Conservation (phyloP, 176 grass and related monocot species). For the Panicum miliaceum region DNA sequence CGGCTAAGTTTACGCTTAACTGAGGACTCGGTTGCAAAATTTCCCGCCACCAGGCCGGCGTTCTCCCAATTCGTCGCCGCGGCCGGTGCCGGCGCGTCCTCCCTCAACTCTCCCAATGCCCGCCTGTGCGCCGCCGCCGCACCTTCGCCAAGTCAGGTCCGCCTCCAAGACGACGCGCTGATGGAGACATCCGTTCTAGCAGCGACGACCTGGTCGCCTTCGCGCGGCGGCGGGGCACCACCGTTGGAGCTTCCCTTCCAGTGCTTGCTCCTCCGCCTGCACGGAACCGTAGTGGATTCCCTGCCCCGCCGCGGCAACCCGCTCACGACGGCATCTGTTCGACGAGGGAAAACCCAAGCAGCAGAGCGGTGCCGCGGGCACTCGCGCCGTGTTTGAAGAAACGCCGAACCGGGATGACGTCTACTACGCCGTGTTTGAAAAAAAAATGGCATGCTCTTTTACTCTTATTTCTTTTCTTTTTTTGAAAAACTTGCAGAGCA, state of each 20-base stretch:
- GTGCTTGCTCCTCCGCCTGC: neutral
- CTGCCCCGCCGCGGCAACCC: constrained; percentile 12
- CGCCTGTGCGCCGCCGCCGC: neutral
- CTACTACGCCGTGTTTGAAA: constrained; percentile 40
- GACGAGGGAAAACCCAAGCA: neutral
- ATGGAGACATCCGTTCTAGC: constrained; percentile 6
- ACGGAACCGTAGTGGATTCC: neutral
- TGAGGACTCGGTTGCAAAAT: too few species aligned
- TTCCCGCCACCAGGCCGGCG: neutral
- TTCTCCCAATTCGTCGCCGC: neutral
- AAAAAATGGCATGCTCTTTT: too few species aligned
- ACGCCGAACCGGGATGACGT: neutral
- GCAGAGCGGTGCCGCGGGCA: too few species aligned
- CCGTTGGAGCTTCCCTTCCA: neutral
- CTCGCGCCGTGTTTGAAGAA: neutral
- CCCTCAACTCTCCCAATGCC: constrained; percentile 4
- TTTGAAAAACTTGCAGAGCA: too few species aligned
- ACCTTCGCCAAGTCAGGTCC: neutral
- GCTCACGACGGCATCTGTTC: constrained; percentile 13
- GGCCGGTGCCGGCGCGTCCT: constrained; percentile 2
- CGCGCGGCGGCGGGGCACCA: neutral
- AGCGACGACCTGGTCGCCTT: neutral
- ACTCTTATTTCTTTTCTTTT: too few species aligned
- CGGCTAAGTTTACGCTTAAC: too few species aligned
- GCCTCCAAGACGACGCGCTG: constrained; percentile 30